Evolutionary conservation across 2,329 filamentous ascomycete genomes (phyloP).

Genomic region (Alternaria ethzedia): DNA sequence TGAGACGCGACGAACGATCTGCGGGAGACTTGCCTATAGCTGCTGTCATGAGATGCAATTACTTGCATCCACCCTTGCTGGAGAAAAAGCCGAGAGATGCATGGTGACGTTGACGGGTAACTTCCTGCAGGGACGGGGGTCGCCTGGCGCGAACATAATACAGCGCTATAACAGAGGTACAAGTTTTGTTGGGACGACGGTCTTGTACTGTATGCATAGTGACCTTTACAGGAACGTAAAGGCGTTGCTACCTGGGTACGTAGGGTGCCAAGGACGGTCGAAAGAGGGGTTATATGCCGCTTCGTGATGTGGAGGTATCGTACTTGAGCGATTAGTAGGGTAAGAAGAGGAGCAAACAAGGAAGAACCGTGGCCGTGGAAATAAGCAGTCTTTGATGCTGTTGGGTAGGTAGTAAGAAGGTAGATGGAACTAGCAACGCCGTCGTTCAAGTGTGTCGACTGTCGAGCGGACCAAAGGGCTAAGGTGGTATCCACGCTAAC

Average conservation of each 20-base stretch:
- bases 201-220: constrained; percentile 6
- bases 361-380: neutral
- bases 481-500: neutral
- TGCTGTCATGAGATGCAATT: neutral
- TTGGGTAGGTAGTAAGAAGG: neutral
- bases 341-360: neutral
- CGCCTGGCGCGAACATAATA: neutral
- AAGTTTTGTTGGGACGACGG: constrained; percentile 14
- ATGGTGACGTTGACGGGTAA: constrained; percentile 7
- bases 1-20: neutral
- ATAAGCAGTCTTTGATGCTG: neutral
- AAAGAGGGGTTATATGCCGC: constrained; percentile 3
- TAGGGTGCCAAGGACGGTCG: neutral
- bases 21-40: neutral
- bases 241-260: neutral
- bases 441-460: neutral
- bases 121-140: constrained; percentile 7
- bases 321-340: neutral
- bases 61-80: constrained; percentile 6
- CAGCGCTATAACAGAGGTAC: neutral
- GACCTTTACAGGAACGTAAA: neutral
- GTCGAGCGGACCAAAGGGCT: neutral
- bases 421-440: neutral
- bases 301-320: neutral
- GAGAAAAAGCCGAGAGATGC: constrained; percentile 1